These are phyloP conservation scores for Scheffersomyces stambukii DNA, from an alignment of 1,139 yeast genomes.

Conservation along the genomic window DNA sequence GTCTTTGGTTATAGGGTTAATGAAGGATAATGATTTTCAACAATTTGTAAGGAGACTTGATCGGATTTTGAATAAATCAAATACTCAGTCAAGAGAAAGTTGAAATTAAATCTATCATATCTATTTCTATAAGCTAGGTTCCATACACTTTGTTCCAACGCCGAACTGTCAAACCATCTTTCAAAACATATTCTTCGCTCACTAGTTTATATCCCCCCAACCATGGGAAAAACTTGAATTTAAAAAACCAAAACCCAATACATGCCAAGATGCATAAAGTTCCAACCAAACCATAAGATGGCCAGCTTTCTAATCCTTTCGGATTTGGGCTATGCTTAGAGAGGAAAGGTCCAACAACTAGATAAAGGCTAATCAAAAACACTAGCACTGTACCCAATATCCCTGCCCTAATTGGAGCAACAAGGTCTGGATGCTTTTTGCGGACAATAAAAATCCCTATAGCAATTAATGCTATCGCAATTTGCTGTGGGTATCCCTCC, in stretches of 20 bases:
- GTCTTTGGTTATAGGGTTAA: too few species aligned
- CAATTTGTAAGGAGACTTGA: too few species aligned
- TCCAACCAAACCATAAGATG: constrained; percentile 48
- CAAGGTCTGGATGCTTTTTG: constrained; percentile 38
- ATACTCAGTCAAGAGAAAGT: too few species aligned
- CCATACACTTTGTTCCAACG: constrained; percentile 34
- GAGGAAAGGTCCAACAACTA: constrained; percentile 46
- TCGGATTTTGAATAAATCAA: too few species aligned
- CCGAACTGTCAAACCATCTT: constrained; percentile 54
- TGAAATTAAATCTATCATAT: not conserved
- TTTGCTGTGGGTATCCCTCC: constrained; percentile 65
- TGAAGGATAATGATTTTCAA: too few species aligned
- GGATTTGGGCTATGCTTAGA: constrained; percentile 37
- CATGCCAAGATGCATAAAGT: constrained; percentile 30
- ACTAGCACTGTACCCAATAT: constrained; percentile 41
- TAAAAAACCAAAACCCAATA: constrained; percentile 45
- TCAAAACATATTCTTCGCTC: constrained; percentile 32
- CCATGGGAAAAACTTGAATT: constrained; percentile 44
- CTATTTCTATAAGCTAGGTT: constrained; percentile 5
- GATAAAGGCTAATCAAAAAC: constrained; percentile 33
- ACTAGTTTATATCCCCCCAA: constrained; percentile 38
- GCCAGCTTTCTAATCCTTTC: constrained; percentile 41
- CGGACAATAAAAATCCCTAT: constrained; percentile 51
- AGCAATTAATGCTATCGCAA: constrained; percentile 46
- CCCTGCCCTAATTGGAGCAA: constrained; percentile 49